Percentiles rank a stretch among this genome's conserved stretches.
Evolutionary conservation across 768 basidiomycete species (phyloP).

Genomic region (Obba rivulosa): DNA sequence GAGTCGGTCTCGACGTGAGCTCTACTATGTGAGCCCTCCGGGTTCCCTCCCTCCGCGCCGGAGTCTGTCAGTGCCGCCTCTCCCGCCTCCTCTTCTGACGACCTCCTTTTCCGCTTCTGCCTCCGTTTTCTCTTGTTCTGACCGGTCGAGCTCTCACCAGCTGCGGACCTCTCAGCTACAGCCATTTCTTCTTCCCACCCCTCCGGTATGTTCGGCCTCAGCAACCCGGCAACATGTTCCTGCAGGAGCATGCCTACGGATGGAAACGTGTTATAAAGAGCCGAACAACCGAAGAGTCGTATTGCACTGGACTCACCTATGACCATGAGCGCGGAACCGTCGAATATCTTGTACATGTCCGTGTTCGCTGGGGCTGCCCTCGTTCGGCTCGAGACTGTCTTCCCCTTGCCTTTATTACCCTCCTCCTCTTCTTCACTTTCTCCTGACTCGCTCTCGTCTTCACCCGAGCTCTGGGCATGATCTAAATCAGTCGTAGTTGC

Average conservation of each 20-base stretch:
- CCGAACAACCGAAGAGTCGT: not conserved
- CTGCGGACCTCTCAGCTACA: conserved; percentile 1
- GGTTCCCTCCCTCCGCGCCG: not conserved
- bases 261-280: not conserved
- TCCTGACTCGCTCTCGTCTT: conserved; percentile 10
- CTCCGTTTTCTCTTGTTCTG: conserved; percentile 1
- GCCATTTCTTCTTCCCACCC: conserved; percentile 40
- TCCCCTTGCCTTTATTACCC: not conserved
- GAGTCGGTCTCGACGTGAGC: no score
- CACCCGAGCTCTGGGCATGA: conserved; percentile 9
- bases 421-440: conserved; percentile 15
- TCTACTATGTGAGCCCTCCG: not conserved
- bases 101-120: not conserved
- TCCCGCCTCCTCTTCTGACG: not conserved
- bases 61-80: not conserved
- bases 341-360: conserved; percentile 74
- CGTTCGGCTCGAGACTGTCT: conserved; percentile 5
- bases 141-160: no score
- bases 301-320: conserved; percentile 42
- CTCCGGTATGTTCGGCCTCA: conserved; percentile 36
- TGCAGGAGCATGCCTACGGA: conserved; percentile 61
- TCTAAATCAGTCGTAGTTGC: conserved; percentile 2
- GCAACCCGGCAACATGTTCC: conserved; percentile 47
- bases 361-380: conserved; percentile 15
- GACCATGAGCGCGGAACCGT: conserved; percentile 69